These are phyloP conservation scores for Mollisia scopiformis DNA, from an alignment of 2,329 filamentous ascomycete species.

Conservation along the genomic window DNA sequence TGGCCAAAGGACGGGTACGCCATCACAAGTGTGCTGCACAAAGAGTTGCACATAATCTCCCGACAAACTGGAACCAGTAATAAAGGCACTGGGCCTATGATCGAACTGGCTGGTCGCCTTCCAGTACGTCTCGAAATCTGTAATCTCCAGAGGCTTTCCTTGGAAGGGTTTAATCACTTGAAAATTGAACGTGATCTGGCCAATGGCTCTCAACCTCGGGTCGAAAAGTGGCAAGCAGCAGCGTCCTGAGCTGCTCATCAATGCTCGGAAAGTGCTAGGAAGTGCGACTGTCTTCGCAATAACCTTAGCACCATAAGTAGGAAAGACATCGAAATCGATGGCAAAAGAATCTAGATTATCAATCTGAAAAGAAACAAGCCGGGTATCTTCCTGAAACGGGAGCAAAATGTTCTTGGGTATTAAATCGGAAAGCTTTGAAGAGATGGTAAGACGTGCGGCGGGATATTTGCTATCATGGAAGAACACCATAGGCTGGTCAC, in stretches of 20 bases:
- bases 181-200: constrained; percentile 90
- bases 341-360: constrained; percentile 92
- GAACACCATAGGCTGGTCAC: constrained; percentile 81
- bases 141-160: constrained; percentile 91
- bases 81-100: constrained; percentile 80
- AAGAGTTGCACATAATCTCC: constrained; percentile 94
- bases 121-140: constrained; percentile 99
- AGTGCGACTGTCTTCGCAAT: constrained; percentile 95
- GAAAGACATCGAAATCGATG: constrained; percentile 96
- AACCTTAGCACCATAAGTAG: constrained; percentile 95
- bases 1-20: constrained; percentile 85
- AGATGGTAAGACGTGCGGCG: constrained; percentile 91
- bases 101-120: constrained; percentile 95
- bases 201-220: constrained; percentile 86
- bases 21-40: constrained; percentile 89
- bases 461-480: constrained; percentile 98
- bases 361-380: constrained; percentile 92
- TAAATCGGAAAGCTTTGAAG: constrained; percentile 92
- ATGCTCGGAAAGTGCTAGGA: constrained; percentile 80
- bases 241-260: constrained; percentile 73
- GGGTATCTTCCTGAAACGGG: constrained; percentile 94
- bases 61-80: constrained; percentile 92
- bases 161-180: constrained; percentile 97
- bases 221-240: constrained; percentile 93
- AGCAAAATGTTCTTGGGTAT: constrained; percentile 96